Percentiles rank a stretch among this genome's conserved stretches.
phyloP scores from a whole-genome alignment of 2,329 filamentous ascomycete species.

The Xylaria sp. region DNA sequence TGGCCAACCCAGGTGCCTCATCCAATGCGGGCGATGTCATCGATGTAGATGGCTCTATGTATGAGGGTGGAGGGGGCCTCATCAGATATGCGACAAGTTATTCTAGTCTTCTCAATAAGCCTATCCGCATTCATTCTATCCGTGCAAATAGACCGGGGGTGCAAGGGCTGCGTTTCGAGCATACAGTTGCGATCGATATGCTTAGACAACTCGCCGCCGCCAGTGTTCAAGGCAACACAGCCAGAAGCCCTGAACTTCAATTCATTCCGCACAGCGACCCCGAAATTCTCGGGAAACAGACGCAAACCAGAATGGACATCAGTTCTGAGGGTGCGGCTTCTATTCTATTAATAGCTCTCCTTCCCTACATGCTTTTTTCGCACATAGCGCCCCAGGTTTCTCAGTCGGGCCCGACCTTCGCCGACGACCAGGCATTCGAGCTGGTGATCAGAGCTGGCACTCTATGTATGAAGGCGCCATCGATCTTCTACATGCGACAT shows the following conservation, averaged over 20 bases:
- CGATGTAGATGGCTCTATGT: neutral
- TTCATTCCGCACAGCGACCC: neutral
- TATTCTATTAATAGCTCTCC: neutral
- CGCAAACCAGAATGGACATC: neutral
- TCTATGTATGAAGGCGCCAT: neutral
- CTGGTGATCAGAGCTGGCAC: neutral
- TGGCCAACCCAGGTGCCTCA: neutral
- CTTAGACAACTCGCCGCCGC: neutral
- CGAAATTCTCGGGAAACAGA: neutral
- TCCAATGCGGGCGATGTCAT: neutral
- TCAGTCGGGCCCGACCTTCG: neutral
- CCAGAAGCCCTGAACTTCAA: neutral
- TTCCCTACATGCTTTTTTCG: neutral
- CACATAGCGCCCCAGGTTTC: neutral
- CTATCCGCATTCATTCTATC: neutral
- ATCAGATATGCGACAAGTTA: neutral
- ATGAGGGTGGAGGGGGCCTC: neutral
- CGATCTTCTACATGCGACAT: neutral
- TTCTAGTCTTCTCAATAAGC: neutral
- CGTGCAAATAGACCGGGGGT: neutral
- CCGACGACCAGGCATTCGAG: neutral
- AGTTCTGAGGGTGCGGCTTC: neutral
- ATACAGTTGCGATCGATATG: neutral
- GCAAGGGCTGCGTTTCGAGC: neutral
- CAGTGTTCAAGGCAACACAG: neutral